Conservation (phyloP, 75 land plant genomes). For the Azolla pinnata region DNA sequence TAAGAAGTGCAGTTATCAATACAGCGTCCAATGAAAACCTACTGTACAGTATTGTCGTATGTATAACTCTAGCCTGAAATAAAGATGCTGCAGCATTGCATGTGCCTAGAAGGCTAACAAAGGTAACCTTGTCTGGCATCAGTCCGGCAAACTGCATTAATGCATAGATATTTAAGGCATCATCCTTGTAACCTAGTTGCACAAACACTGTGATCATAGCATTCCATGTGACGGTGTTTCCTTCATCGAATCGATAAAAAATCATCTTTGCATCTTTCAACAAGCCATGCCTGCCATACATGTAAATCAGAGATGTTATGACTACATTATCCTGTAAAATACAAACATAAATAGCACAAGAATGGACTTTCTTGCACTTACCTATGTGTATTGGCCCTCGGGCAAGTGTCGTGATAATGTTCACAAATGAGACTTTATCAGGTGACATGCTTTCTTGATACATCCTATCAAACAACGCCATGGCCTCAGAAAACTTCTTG, state of each 20-base stretch:
- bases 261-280: constrained; percentile 22
- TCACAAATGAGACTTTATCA: constrained; percentile 10
- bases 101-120: constrained; percentile 3
- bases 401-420: constrained; percentile 7
- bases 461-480: constrained; percentile 5
- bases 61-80: constrained; percentile 21
- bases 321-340: constrained; percentile 32
- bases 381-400: not conserved
- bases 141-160: constrained; percentile 16
- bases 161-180: constrained; percentile 12
- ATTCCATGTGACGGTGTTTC: constrained; percentile 15
- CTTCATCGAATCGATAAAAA: constrained; percentile 1
- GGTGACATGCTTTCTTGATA: constrained; percentile 5
- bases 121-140: constrained; percentile 8
- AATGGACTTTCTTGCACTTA: constrained; percentile 31
- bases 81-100: constrained; percentile 10
- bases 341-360: constrained; percentile 22
- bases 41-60: constrained; percentile 21
- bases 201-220: constrained; percentile 16
- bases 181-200: constrained; percentile 9
- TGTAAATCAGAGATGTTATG: constrained; percentile 36
- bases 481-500: not conserved
- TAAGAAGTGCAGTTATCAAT: constrained; percentile 39
- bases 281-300: constrained; percentile 27
- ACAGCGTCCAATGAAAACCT: constrained; percentile 26